Evolutionary conservation across 1,284 basidiomycete genomes (phyloP), one percentile per base, ranked within the genome.

Genomic region (Calocybe gambosa): DNA sequence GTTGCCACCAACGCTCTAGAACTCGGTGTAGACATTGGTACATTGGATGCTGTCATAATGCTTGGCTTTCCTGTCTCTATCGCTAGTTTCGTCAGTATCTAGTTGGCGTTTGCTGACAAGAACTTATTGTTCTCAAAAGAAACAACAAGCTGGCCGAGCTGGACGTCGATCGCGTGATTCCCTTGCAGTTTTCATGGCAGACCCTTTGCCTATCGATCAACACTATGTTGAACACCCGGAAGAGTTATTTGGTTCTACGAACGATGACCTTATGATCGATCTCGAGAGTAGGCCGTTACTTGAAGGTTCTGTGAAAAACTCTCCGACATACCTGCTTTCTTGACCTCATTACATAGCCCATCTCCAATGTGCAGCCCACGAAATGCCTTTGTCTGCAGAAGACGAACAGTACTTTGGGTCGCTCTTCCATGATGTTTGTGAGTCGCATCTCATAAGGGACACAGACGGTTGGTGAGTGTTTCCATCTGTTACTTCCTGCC

Each of bases 1-100:
- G 75, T 95, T n/a, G 89, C 91, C 0, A 95, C 92, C 0, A 93
- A 91, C 50, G 93, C 92, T 0, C 74, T 95, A 10, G 93, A 95
- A 62, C 77, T 95, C 1, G 92, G 93, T 28, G 87, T 95, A 23
- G 92, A 95, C 58, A 94, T 95, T 36, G 93, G 91, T 12, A 79
- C 78, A 16, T 66, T 95, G 25, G 93, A 95, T 60, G 89, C 88
- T 0, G 92, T 95, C 26, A 79, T 95, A 49, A 89, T 93, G 78
- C 77, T 93, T 16, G 90, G 90, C 0, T 93, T 94, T 59, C 92
- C 92, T 0, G 76, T 81, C 46, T 82, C 76, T 47, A 67, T 92
- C 40, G 83, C 88, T 0, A 89, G 84, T 56, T 82, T 89, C 51
- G 87, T 89, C 47, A 58, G 78, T 66, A 18, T 25, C 43, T 42